Evolutionary conservation across 1,284 basidiomycete species (phyloP), one percentile per base, ranked within the genome.

Genomic region (Fomitopsis schrenkii): DNA sequence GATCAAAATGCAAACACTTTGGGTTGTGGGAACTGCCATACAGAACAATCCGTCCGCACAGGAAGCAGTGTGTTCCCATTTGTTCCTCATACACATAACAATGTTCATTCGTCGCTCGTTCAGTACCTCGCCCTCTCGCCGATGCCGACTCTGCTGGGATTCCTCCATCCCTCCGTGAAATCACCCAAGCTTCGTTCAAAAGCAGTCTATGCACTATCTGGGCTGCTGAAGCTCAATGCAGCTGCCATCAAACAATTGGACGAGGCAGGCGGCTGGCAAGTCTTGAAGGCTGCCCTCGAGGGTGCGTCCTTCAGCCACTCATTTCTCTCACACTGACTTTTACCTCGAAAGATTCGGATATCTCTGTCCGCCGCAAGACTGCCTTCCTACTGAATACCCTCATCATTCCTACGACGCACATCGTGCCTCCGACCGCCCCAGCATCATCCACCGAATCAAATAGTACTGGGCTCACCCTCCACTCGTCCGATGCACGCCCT

Each of bases 11-110:
- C 88, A 93, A 61, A 86, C 89, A 0, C 80, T 95, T 12, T 98
- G 97, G 97, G 90, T 98, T 8, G 82, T 93, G 19, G 97, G 97
- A 5, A 98, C 97, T 0, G 95, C 97, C 0, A 77, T 97, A 1
- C 96, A 98, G 74, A 98, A 99, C 74, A 99, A 98, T 69, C 91
- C 94, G 5, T 84, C 90, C 58, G 95, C 95, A 0, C 97, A 98
- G 71, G 82, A 86, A 55, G 85, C 90, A 1, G 93, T 97, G 70
- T 69, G 90, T 41, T 6, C 40, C 10, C 45, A 22, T 33, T 33
- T 33, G 30, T 33, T 33, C 30, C 30, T 33, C 30, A 22, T 33
- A 33, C 30, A 33, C 22, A 22, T 22, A 22, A 22, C 22, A 22
- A 22, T 33, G 30, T 8, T 33, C 4, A 12, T 40, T 52, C 14